These are phyloP conservation scores for Fusarium buxicola DNA, from an alignment of 2,329 filamentous ascomycete species.

Conservation along the genomic window DNA sequence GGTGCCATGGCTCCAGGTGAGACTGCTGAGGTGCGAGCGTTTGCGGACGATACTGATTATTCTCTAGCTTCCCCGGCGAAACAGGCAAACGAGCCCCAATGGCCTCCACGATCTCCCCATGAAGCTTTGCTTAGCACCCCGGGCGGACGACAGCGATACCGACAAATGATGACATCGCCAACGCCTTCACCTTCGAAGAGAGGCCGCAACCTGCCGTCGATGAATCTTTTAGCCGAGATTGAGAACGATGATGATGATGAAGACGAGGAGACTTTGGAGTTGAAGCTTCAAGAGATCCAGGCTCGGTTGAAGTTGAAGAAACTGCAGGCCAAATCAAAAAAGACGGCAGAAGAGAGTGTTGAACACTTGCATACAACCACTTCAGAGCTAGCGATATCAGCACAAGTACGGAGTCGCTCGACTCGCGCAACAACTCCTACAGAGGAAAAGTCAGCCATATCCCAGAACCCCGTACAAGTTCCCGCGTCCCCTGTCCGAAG, in stretches of 20 bases:
- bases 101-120: slow-evolving; percentile 75
- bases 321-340: slow-evolving; percentile 65
- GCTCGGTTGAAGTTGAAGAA: slow-evolving; percentile 89
- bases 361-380: slow-evolving; percentile 32
- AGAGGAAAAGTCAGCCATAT: slow-evolving; percentile 35
- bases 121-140: slow-evolving; percentile 77
- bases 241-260: slow-evolving; percentile 72
- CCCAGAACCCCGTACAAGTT: slow-evolving; percentile 71
- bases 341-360: slow-evolving; percentile 30
- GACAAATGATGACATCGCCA: slow-evolving; percentile 74
- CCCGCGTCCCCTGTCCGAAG: slow-evolving; percentile 78
- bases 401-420: slow-evolving; percentile 32
- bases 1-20: slow-evolving; percentile 46
- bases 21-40: slow-evolving; percentile 5
- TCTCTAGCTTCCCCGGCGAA: slow-evolving; percentile 50
- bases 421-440: slow-evolving; percentile 45
- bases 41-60: slow-evolving; percentile 28
- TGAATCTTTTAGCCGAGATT: slow-evolving; percentile 50
- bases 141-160: slow-evolving; percentile 80
- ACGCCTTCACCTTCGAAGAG: slow-evolving; percentile 70
- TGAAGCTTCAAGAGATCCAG: slow-evolving; percentile 90
- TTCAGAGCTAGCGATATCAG: slow-evolving; percentile 42
- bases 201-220: slow-evolving; percentile 38
- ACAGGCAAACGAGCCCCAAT: slow-evolving; percentile 63
- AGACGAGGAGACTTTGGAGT: slow-evolving; percentile 88